A percentile compares a stretch with the other conserved stretches of the same genome.
phyloP scores from a whole-genome alignment of 2,329 filamentous ascomycete genomes.

The Metarhizium humberi region DNA sequence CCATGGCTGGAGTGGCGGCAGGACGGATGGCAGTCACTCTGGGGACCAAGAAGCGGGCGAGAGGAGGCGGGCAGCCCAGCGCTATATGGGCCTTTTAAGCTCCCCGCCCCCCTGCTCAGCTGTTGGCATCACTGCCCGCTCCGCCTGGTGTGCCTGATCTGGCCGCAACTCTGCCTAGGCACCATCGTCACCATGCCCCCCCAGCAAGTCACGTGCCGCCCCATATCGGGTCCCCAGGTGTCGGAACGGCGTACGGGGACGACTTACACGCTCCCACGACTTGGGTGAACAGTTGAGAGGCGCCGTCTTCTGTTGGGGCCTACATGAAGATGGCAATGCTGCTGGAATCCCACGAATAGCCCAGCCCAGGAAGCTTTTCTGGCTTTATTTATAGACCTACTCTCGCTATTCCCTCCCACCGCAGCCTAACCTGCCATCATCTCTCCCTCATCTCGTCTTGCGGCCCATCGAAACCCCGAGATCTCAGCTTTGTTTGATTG shows the following conservation, averaged over 20 bases:
- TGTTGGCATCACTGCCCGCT: constrained; percentile 11
- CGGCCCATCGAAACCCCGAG: not conserved
- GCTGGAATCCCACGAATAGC: too few relatives aligned
- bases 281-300: not conserved
- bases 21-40: constrained; percentile 8
- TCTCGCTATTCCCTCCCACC: not conserved
- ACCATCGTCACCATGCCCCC: constrained; percentile 5
- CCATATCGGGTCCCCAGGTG: not conserved
- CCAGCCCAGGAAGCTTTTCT: not conserved
- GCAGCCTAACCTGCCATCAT: not conserved
- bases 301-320: not conserved
- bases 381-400: not conserved
- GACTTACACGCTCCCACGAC: not conserved
- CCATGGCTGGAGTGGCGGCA: constrained; percentile 24
- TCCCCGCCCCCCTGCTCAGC: constrained; percentile 19
- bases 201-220: constrained; percentile 4
- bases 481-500: not conserved
- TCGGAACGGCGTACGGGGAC: not conserved
- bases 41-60: constrained; percentile 11
- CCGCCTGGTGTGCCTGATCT: not conserved
- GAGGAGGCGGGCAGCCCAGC: constrained; percentile 34
- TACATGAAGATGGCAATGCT: not conserved
- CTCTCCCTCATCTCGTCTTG: not conserved
- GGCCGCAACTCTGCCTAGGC: not conserved
- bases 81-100: constrained; percentile 52